Evolutionary conservation across 2,329 filamentous ascomycete genomes (phyloP), one percentile per base, ranked within the genome.

Genomic region (Colletotrichum camelliae): DNA sequence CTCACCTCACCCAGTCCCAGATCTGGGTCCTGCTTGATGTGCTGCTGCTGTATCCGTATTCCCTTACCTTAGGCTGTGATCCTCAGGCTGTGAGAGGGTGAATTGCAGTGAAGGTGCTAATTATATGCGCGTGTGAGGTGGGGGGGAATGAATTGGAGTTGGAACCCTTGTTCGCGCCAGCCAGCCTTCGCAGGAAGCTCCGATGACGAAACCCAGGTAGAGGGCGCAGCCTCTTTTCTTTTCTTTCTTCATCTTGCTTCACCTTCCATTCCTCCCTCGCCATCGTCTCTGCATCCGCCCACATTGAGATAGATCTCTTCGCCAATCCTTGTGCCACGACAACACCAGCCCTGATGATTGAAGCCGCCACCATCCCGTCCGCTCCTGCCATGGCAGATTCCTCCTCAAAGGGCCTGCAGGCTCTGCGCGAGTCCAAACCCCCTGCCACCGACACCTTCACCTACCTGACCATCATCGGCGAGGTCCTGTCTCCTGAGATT

Each of bases 381-480:
- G 55, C 66, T 6, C 65, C 60, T 66, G 70, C 64, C 58, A 78
- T 78, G 78, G 74, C 77, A 65, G 81, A 82, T 67, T 82, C 84
- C 68, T 82, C 84, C 35, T 82, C 86, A 39, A 84, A 86, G 77
- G 84, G 86, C 73, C 83, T 89, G 67, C 81, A 85, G 80, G 86
- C 88, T 37, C 86, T 91, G 74, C 81, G 84, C 62, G 88, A 90
- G 77, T 87, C 88, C 58, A 85, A 85, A 31, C 89, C 89, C 8
- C 89, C 89, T 4, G 86, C 87, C 24, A 89, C 88, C 48, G 94
- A 96, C 82, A 89, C 90, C 77, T 90, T 96, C 80, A 95, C 94
- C 27, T 96, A 96, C 83, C 89, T 96, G 70, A 95, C 94, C 72
- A 92, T 96, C 77, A 86, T 96, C 80, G 93, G 95, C 83, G 92